phyloP scores from a whole-genome alignment of 2,329 filamentous ascomycete genomes.

The Epichloe gansuensis region DNA sequence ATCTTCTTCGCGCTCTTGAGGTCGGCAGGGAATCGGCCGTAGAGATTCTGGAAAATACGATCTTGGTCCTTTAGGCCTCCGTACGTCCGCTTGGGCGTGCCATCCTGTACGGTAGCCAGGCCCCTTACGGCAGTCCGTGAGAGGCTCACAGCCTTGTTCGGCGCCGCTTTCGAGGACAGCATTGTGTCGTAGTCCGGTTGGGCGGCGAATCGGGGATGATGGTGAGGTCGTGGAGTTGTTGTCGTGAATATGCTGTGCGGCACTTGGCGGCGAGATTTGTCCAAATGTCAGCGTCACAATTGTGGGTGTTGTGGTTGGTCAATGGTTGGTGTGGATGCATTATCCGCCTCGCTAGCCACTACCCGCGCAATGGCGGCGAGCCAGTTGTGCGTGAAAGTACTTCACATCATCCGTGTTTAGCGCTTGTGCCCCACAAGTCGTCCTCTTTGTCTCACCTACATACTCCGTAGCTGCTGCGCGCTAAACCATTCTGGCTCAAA shows the following conservation, averaged over 20 bases:
- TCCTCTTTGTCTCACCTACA: neutral
- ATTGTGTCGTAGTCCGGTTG: slow-evolving; percentile 23
- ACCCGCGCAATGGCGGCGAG: slow-evolving; percentile 1
- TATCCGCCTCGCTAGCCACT: slow-evolving; percentile 18
- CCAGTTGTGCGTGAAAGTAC: neutral
- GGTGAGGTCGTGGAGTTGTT: slow-evolving; percentile 14
- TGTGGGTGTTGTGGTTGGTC: slow-evolving; percentile 27
- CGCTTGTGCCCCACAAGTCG: too few species aligned
- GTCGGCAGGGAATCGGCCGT: slow-evolving; percentile 82
- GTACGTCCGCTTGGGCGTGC: slow-evolving; percentile 56
- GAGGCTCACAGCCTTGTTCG: slow-evolving; percentile 25
- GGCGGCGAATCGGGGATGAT: slow-evolving; percentile 9
- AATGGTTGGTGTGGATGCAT: slow-evolving; percentile 20
- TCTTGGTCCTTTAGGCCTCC: slow-evolving; percentile 92
- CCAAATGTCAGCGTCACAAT: slow-evolving; percentile 24
- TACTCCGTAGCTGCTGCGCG: neutral
- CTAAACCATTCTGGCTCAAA: neutral
- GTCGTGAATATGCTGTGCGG: slow-evolving; percentile 20
- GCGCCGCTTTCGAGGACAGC: slow-evolving; percentile 32
- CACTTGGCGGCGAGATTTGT: slow-evolving; percentile 22
- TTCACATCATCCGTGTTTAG: neutral
- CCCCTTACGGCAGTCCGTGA: slow-evolving; percentile 43
- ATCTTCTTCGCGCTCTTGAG: slow-evolving; percentile 93
- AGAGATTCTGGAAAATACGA: slow-evolving; percentile 97
- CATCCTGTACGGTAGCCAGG: slow-evolving; percentile 72